Base-by-base conservation (phyloP, 805 yeast species). In the Myxozyma lipomycoides region DNA sequence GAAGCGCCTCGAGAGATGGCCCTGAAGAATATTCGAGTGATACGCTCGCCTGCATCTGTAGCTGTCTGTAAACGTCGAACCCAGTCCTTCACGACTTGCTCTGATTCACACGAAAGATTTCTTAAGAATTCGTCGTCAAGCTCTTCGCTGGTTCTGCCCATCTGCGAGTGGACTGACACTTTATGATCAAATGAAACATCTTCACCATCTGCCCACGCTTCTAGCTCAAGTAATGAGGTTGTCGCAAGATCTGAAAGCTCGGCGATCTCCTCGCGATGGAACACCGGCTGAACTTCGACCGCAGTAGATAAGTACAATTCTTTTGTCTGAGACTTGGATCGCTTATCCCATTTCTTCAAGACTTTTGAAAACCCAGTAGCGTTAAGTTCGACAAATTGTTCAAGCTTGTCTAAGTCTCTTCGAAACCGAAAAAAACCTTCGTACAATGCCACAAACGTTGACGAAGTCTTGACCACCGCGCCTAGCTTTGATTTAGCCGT, bases 361-460 rank as follows among this genome's bases (percentile, higher is more conserved):
- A 88, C 97, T 70, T 93, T 93, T 21, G 95, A 83, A 68, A 93
- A 93, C 12, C 98, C 98, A 0, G 95, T 87, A 63, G 90, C 96
- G 66, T 93, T 93, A 51, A 93, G 75, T 67, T 90, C 97, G 36
- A 93, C 88, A 69, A 86, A 93, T 67, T 91, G 97, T 65, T 54
- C 96, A 24, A 93, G 73, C 52, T 95, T 77, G 56, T 85, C 86
- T 56, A 93, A 72, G 67, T 93, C 98, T 60, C 89, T 85, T 46
- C 95, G 84, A 61, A 87, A 87, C 62, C 93, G 83, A 66, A 84
- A 87, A 67, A 90, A 85, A 17, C 91, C 95, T 61, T 89, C 95
- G 63, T 87, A 86, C 46, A 93, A 68, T 12, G 91, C 85, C 52
- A 86, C 77, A 65, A 84, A 89, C 2, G 91, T 78, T 30, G 89